Conservation (phyloP, 2,329 filamentous ascomycete species). For the Cryphonectria parasitica region DNA sequence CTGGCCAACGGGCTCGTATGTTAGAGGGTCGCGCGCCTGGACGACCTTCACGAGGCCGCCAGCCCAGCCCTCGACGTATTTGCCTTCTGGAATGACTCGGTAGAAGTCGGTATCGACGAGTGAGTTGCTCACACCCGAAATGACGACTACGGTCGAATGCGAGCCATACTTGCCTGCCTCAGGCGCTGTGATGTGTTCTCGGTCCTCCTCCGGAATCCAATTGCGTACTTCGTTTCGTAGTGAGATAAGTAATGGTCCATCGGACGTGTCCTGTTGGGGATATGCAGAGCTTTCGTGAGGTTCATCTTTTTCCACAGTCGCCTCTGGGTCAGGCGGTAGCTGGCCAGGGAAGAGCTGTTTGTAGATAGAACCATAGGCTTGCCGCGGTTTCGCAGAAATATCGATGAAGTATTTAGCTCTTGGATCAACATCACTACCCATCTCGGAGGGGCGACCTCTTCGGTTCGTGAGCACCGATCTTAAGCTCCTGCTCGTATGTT, state of each 20-base stretch:
- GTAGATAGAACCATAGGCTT: not conserved
- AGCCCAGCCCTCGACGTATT: slow-evolving; percentile 70
- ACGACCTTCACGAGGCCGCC: slow-evolving; percentile 66
- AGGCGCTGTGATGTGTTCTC: slow-evolving; percentile 4
- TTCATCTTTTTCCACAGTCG: not conserved
- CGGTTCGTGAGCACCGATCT: not conserved
- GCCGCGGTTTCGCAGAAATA: not conserved
- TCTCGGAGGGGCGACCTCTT: not conserved
- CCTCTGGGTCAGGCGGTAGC: not conserved
- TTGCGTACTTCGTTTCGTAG: slow-evolving; percentile 28
- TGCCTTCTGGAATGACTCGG: slow-evolving; percentile 64
- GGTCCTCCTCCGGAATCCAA: slow-evolving; percentile 21
- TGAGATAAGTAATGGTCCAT: slow-evolving; percentile 21
- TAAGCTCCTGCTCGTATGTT: not conserved
- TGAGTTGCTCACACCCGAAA: slow-evolving; percentile 61
- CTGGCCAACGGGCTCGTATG: slow-evolving; percentile 63
- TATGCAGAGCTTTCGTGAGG: not conserved
- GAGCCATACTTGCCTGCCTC: slow-evolving; percentile 22
- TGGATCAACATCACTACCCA: not conserved
- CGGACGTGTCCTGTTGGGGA: not conserved
- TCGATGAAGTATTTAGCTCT: slow-evolving; percentile 2
- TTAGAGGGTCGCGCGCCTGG: slow-evolving; percentile 65
- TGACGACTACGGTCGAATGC: slow-evolving; percentile 49
- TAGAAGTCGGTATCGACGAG: slow-evolving; percentile 72
- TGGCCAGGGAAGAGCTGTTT: slow-evolving; percentile 26